These are phyloP conservation scores for Sarcodon aspratus DNA, from an alignment of 768 basidiomycete species.

Conservation along the genomic window DNA sequence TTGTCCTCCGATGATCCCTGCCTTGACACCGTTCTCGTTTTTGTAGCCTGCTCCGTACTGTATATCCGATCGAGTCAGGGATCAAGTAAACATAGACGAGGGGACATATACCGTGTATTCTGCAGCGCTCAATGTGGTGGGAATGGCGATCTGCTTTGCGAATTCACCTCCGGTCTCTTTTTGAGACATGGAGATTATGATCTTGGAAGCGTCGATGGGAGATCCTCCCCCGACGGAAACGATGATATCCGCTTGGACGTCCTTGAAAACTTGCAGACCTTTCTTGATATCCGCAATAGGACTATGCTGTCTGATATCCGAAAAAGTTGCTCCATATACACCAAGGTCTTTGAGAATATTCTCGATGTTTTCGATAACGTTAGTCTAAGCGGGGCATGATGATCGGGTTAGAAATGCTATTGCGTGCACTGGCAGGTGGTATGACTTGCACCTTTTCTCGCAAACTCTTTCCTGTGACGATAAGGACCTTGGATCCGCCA, in stretches of 20 bases:
- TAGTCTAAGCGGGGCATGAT: conserved; percentile 42
- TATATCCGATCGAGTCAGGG: too few relatives aligned
- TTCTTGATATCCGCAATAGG: conserved; percentile 55
- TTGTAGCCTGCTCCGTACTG: conserved; percentile 64
- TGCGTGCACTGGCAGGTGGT: neutral
- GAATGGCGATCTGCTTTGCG: conserved; percentile 63
- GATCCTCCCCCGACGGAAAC: conserved; percentile 74
- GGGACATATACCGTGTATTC: conserved; percentile 46
- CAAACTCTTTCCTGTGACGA: conserved; percentile 65
- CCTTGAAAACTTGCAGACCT: conserved; percentile 43
- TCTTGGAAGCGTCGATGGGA: conserved; percentile 70
- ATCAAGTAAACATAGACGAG: neutral
- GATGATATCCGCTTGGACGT: conserved; percentile 52
- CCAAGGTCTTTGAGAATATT: conserved; percentile 40
- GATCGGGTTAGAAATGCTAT: neutral
- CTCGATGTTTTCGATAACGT: conserved; percentile 45
- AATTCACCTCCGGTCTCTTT: conserved; percentile 40
- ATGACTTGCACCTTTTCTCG: conserved; percentile 39
- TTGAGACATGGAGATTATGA: conserved; percentile 53
- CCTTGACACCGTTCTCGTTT: conserved; percentile 57
- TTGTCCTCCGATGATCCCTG: conserved; percentile 31
- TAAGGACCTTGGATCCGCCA: conserved; percentile 49
- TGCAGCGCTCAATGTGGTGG: conserved; percentile 72
- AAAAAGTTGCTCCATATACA: conserved; percentile 61
- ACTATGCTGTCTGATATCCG: conserved; percentile 61